Evolutionary conservation across 352 stramenopile species (phyloP).

Genomic region (Elongisporangium undulatum): DNA sequence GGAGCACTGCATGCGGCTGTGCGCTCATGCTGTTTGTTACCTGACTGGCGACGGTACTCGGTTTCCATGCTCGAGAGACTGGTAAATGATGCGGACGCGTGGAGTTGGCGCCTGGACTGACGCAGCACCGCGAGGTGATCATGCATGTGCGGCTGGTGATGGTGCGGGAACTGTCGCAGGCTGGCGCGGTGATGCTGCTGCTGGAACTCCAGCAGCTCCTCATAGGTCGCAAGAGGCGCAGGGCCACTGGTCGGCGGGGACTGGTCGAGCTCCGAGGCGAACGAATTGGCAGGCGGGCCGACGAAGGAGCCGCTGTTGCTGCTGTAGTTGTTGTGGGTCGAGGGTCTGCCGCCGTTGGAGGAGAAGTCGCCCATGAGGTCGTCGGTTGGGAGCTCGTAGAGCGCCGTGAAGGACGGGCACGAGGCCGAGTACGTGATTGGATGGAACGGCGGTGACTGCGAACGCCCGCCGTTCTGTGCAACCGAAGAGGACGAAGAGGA

Average conservation of each 20-base stretch:
- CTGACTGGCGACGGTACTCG: conserved; percentile 43
- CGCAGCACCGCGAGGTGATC: conserved; percentile 13
- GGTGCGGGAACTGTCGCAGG: conserved; percentile 37
- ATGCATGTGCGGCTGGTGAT: conserved; percentile 23
- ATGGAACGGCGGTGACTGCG: conserved; percentile 3
- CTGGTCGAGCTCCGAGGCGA: too few relatives aligned
- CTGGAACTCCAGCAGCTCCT: conserved; percentile 36
- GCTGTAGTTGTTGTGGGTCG: too few relatives aligned
- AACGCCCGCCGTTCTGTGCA: not conserved
- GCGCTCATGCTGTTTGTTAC: too few relatives aligned
- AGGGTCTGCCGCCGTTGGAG: conserved; percentile 14
- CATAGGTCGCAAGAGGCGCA: not conserved
- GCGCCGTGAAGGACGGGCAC: conserved; percentile 64
- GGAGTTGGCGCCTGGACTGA: conserved; percentile 31
- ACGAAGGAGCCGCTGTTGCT: too few relatives aligned
- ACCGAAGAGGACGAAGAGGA: conserved; percentile 10
- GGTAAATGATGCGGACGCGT: conserved; percentile 70
- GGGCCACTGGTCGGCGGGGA: too few relatives aligned
- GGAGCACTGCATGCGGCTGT: too few relatives aligned
- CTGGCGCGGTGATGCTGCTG: conserved; percentile 32
- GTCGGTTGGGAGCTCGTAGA: conserved; percentile 48
- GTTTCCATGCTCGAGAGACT: conserved; percentile 70
- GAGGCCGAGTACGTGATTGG: conserved; percentile 64
- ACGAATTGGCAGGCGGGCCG: too few relatives aligned
- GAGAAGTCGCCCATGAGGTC: conserved; percentile 39